These are phyloP conservation scores for Ceratobasidium sp. DNA, from an alignment of 1,284 basidiomycete species.

Conservation along the genomic window DNA sequence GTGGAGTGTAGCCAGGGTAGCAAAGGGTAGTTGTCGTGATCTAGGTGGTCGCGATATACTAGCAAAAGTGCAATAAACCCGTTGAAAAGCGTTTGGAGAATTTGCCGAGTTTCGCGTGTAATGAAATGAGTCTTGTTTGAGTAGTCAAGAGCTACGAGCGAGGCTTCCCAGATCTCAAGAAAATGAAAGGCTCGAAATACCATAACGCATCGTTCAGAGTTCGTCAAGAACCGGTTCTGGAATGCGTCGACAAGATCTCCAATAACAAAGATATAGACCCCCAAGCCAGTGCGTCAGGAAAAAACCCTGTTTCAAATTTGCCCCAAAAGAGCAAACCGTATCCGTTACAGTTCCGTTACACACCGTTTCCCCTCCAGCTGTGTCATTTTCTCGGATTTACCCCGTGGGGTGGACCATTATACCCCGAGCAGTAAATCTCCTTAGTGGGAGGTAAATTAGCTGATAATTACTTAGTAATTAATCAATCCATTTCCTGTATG, in stretches of 20 bases:
- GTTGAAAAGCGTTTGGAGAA: constrained; percentile 52
- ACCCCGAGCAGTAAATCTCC: too few relatives aligned
- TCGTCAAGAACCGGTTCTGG: constrained; percentile 53
- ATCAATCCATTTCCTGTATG: too few relatives aligned
- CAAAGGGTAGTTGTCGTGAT: constrained; percentile 49
- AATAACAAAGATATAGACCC: constrained; percentile 55
- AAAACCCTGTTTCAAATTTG: too few relatives aligned
- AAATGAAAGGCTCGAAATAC: constrained; percentile 54
- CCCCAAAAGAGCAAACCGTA: too few relatives aligned
- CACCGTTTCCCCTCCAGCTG: too few relatives aligned
- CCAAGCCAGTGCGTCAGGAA: constrained; percentile 48
- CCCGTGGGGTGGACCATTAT: too few relatives aligned
- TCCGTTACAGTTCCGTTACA: too few relatives aligned
- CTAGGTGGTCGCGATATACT: constrained; percentile 54
- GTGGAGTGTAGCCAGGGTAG: constrained; percentile 57
- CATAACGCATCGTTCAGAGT: constrained; percentile 54
- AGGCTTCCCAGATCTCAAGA: constrained; percentile 54
- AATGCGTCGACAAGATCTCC: constrained; percentile 56
- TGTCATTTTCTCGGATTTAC: too few relatives aligned
- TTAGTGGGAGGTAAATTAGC: too few relatives aligned
- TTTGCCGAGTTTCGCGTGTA: constrained; percentile 54
- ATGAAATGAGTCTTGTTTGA: constrained; percentile 50
- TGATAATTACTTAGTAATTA: too few relatives aligned
- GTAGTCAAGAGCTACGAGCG: constrained; percentile 49
- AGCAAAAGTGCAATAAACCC: constrained; percentile 53